These are phyloP conservation scores for Erigeron canadensis DNA, from an alignment of 129 eudicot genomes.

Conservation along the genomic window DNA sequence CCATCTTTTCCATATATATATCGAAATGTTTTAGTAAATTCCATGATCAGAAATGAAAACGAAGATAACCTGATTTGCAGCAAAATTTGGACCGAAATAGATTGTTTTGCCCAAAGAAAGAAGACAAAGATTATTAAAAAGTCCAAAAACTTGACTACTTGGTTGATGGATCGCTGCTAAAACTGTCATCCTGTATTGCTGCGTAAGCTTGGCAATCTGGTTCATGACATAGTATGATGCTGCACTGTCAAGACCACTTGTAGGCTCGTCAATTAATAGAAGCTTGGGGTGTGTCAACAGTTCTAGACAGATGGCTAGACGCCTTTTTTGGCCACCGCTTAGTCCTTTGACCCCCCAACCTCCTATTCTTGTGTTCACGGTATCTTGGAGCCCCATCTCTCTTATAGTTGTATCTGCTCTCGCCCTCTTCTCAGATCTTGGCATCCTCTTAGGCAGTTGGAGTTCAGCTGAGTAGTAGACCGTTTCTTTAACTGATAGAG, in stretches of 20 bases:
- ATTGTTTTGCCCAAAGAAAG: constrained; percentile 51
- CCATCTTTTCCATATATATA: not conserved
- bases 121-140: constrained; percentile 52
- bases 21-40: not conserved
- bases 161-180: constrained; percentile 75
- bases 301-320: constrained; percentile 68
- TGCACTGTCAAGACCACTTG: constrained; percentile 87
- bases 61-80: constrained; percentile 55
- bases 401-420: constrained; percentile 67
- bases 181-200: constrained; percentile 53
- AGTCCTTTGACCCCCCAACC: constrained; percentile 70
- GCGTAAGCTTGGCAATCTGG: constrained; percentile 51
- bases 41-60: not conserved
- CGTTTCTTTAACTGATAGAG: constrained; percentile 69
- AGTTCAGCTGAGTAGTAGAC: constrained; percentile 79
- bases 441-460: constrained; percentile 63
- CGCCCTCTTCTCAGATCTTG: constrained; percentile 51
- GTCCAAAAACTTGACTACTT: constrained; percentile 53
- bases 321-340: constrained; percentile 69
- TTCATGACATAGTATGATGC: constrained; percentile 68
- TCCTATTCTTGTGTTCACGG: constrained; percentile 65
- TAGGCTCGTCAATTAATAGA: constrained; percentile 78
- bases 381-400: constrained; percentile 84
- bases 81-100: constrained; percentile 55
- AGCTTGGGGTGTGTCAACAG: constrained; percentile 62